Percentiles rank a stretch among this genome's conserved stretches.
Conservation (phyloP, 352 stramenopile species). For the Hyaloperonospora brassicae region DNA sequence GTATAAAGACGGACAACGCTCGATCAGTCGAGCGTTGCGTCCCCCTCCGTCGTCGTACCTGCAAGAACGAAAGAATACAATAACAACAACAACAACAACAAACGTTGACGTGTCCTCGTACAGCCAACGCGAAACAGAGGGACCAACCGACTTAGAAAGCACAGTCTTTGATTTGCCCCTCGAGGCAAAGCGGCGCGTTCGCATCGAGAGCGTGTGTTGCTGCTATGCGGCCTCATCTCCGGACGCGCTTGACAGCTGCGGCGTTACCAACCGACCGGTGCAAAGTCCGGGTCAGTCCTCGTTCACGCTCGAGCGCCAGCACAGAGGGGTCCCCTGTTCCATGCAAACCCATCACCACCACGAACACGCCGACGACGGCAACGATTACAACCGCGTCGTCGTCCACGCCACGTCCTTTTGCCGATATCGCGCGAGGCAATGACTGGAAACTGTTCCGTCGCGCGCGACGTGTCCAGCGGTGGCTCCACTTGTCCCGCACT, state of each 20-base stretch:
- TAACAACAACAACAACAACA: too few relatives aligned
- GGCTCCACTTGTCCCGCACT: constrained; percentile 17
- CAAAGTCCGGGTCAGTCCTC: constrained; percentile 10
- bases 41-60: too few relatives aligned
- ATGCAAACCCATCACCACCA: neutral
- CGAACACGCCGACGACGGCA: neutral
- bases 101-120: too few relatives aligned
- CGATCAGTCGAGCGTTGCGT: too few relatives aligned
- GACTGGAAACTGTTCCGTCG: constrained; percentile 27
- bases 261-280: constrained; percentile 2
- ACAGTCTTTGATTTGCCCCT: too few relatives aligned
- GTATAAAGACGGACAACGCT: too few relatives aligned
- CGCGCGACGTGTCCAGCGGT: constrained; percentile 17
- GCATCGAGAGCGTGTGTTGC: too few relatives aligned
- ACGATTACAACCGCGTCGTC: neutral
- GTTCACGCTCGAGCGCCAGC: constrained; percentile 6
- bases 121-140: too few relatives aligned
- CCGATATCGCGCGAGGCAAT: constrained; percentile 10
- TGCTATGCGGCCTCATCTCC: too few relatives aligned
- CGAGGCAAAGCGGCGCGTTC: too few relatives aligned
- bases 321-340: neutral
- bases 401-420: constrained; percentile 4
- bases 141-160: too few relatives aligned
- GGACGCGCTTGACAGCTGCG: neutral
- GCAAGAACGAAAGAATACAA: too few relatives aligned